Evolutionary conservation across 1,284 basidiomycete genomes (phyloP).

Genomic region (Exobasidium rhododendri): DNA sequence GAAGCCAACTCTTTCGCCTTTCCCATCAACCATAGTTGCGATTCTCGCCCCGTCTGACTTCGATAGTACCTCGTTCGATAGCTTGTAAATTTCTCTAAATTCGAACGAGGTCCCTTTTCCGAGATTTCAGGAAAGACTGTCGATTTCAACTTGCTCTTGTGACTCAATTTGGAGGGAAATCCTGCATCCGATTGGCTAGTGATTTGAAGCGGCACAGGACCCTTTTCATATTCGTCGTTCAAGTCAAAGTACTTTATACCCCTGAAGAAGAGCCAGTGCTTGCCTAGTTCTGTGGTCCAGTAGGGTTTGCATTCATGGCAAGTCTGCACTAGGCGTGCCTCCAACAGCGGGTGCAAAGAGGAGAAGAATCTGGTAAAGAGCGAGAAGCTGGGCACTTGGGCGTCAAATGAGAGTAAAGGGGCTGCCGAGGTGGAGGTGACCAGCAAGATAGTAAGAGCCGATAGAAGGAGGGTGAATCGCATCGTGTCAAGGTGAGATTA

Average conservation of each 20-base stretch:
- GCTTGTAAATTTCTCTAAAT: conserved; percentile 59
- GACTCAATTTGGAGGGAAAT: conserved; percentile 27
- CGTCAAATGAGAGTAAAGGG: not conserved
- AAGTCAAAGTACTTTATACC: conserved; percentile 44
- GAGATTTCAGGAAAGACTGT: conserved; percentile 28
- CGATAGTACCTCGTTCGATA: conserved; percentile 59
- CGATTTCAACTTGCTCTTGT: conserved; percentile 25
- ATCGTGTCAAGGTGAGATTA: not conserved
- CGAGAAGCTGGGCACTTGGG: not conserved
- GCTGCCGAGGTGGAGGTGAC: not conserved
- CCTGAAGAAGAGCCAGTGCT: conserved; percentile 32
- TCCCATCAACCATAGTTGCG: conserved; percentile 74
- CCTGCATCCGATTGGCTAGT: not conserved
- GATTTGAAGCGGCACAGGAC: not conserved
- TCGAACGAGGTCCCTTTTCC: conserved; percentile 30
- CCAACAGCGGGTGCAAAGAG: conserved; percentile 3
- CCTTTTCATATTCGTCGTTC: conserved; percentile 26
- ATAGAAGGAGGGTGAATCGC: not conserved
- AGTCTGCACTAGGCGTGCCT: conserved; percentile 13
- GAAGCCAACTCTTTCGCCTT: conserved; percentile 20
- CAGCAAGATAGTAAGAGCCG: not conserved
- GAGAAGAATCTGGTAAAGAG: conserved; percentile 8
- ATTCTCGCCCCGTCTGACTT: conserved; percentile 66
- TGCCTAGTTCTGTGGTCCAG: conserved; percentile 46
- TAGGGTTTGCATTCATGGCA: conserved; percentile 20